Evolutionary conservation across 306 rosid species (phyloP).

Genomic region (Dryas octopetala): DNA sequence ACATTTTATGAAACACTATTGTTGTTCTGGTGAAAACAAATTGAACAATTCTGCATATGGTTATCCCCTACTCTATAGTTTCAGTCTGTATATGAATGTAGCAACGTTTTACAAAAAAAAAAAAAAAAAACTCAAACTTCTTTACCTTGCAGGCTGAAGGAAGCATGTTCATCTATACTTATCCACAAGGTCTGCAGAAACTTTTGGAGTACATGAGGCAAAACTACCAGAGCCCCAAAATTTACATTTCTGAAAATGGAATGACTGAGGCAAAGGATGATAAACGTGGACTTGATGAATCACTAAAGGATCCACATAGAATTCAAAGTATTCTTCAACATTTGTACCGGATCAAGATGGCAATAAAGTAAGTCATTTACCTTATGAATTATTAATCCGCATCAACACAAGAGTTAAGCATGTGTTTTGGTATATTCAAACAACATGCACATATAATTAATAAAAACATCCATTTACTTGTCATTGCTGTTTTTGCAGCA

Average conservation of each 20-base stretch:
- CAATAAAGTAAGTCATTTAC: slow-evolving; percentile 27
- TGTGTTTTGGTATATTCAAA: too few species aligned
- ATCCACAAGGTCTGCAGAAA: slow-evolving; percentile 27
- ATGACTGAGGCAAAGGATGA: not conserved
- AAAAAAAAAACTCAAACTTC: not conserved
- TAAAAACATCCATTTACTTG: not conserved
- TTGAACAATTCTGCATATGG: not conserved
- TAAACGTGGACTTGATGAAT: not conserved
- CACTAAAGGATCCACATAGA: slow-evolving; percentile 31
- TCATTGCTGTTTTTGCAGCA: slow-evolving; percentile 12
- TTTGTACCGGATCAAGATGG: slow-evolving; percentile 13
- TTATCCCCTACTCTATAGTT: not conserved
- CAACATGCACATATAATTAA: too few species aligned
- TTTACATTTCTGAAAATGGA: slow-evolving; percentile 27
- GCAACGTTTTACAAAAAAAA: not conserved
- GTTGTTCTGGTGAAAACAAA: not conserved
- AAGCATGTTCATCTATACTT: slow-evolving; percentile 11
- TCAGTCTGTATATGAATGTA: not conserved
- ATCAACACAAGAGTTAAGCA: too few species aligned
- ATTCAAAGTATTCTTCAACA: slow-evolving; percentile 19
- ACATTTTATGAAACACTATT: too few species aligned
- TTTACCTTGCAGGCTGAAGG: slow-evolving; percentile 13
- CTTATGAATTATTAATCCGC: not conserved
- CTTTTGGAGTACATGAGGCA: slow-evolving; percentile 20
- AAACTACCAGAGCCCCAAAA: slow-evolving; percentile 20